A percentile compares a stretch with the other conserved stretches of the same genome.
phyloP scores from a whole-genome alignment of 106 monocot species.

The Cymbidium sinense region DNA sequence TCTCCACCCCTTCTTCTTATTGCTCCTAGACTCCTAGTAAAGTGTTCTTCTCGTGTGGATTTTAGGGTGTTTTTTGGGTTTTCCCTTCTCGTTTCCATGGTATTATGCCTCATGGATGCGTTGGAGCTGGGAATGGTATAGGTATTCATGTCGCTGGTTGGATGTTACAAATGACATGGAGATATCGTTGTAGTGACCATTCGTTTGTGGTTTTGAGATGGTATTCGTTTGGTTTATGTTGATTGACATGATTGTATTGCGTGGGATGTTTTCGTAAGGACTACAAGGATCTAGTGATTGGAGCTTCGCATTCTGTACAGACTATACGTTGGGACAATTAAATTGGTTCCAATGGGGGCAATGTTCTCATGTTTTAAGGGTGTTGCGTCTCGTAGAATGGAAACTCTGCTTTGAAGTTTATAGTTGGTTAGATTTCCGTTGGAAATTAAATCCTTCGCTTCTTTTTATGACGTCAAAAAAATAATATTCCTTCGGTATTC shows the following conservation, averaged over 20 bases:
- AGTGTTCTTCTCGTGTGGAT: not conserved
- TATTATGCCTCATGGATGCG: not conserved
- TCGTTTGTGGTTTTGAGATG: not conserved
- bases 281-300: constrained; percentile 4
- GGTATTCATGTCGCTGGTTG: not conserved
- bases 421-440: not conserved
- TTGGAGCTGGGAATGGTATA: not conserved
- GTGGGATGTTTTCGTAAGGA: not conserved
- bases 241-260: not conserved
- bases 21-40: too few species aligned
- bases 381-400: not conserved
- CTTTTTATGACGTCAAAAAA: not conserved
- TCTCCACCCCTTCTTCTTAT: too few species aligned
- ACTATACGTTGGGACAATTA: not conserved
- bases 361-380: not conserved
- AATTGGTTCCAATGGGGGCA: not conserved
- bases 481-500: too few species aligned
- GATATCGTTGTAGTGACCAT: not conserved
- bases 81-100: not conserved
- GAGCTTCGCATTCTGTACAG: not conserved
- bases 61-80: not conserved
- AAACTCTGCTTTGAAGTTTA: not conserved
- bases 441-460: not conserved
- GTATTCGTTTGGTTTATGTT: not conserved
- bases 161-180: not conserved